Percentiles rank a stretch among this genome's conserved stretches.
Evolutionary conservation across 1,139 yeast genomes (phyloP).

Genomic region (Yamadazyma sp.): DNA sequence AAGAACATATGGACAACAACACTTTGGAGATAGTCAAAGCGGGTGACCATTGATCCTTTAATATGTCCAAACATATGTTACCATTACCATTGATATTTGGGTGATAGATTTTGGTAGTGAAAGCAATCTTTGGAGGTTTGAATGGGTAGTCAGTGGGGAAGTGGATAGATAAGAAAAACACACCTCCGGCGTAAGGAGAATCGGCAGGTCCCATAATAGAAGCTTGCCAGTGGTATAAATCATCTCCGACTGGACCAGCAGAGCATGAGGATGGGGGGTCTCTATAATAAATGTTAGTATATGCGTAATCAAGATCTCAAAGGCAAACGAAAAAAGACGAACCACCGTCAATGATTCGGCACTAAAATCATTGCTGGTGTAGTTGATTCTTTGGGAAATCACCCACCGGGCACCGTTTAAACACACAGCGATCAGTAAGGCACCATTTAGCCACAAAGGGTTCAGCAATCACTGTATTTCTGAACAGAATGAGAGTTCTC

Average conservation of each 20-base stretch:
- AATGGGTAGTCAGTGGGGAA: conserved; percentile 95
- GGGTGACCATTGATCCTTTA: conserved; percentile 91
- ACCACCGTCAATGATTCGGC: neutral
- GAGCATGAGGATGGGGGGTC: conserved; percentile 99
- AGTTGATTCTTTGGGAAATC: no score
- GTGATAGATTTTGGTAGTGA: conserved; percentile 87
- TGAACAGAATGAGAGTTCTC: no score
- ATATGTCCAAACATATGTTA: conserved; percentile 79
- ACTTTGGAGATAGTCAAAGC: conserved; percentile 89
- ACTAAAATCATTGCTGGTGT: no score
- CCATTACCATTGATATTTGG: conserved; percentile 91
- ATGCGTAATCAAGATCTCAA: neutral
- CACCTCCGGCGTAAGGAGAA: conserved; percentile 93
- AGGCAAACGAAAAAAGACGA: neutral
- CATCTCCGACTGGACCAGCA: conserved; percentile 98
- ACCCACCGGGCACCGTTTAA: no score
- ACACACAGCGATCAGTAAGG: no score
- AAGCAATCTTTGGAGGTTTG: conserved; percentile 91
- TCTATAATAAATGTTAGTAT: conserved; percentile 35
- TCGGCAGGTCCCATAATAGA: conserved; percentile 96
- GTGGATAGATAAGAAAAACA: conserved; percentile 84
- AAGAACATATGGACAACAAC: conserved; percentile 81
- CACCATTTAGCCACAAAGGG: no score
- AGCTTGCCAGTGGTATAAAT: conserved; percentile 95
- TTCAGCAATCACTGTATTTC: no score